phyloP scores from a whole-genome alignment of 2,329 filamentous ascomycete genomes.

The Biscogniauxia sp. region DNA sequence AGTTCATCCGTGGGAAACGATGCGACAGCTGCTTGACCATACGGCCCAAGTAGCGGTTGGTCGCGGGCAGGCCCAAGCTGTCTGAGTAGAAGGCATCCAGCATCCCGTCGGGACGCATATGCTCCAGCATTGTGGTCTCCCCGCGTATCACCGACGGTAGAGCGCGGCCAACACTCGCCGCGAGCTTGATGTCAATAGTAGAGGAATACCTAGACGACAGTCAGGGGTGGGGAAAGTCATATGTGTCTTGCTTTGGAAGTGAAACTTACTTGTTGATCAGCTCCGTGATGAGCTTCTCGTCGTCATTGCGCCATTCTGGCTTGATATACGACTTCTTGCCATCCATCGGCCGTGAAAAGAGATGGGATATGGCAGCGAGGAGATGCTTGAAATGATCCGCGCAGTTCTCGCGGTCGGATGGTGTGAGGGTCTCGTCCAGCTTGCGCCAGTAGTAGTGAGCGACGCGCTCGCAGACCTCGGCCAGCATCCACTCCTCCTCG shows the following conservation, averaged over 20 bases:
- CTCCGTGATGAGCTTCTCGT: not conserved
- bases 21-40: constrained; percentile 35
- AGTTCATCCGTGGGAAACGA: constrained; percentile 40
- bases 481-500: not conserved
- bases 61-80: constrained; percentile 18
- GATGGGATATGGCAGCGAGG: no score
- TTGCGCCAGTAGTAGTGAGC: constrained; percentile 5
- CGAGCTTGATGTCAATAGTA: constrained; percentile 26
- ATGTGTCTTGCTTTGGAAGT: no score
- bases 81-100: constrained; percentile 35
- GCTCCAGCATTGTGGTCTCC: constrained; percentile 36
- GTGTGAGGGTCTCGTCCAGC: not conserved
- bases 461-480: constrained; percentile 4
- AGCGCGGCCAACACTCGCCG: constrained; percentile 32
- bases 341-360: no score
- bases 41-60: constrained; percentile 19
- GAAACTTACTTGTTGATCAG: no score
- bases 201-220: no score
- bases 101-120: constrained; percentile 34
- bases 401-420: not conserved
- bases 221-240: no score
- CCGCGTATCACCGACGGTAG: constrained; percentile 35
- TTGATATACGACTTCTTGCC: not conserved
- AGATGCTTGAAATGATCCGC: no score
- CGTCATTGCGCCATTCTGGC: not conserved